Evolutionary conservation across 441 rosid species (phyloP), one percentile per base, ranked within the genome.

Genomic region (Kokia cookei): DNA sequence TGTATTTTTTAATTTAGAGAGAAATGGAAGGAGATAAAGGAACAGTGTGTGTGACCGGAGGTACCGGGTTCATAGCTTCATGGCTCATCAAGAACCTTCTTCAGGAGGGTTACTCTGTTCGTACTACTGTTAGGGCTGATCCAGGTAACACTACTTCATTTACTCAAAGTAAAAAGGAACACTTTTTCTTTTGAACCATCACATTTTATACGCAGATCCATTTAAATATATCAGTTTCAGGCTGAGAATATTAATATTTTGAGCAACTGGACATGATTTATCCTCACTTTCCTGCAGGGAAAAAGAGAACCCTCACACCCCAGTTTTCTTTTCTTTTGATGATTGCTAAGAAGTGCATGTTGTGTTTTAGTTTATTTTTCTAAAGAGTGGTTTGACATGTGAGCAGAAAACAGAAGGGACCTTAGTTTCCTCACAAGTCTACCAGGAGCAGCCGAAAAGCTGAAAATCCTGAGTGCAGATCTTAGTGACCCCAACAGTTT

Each of bases 361-460:
- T 48, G 53, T 13, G 53, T 61, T n/a, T 12, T 48, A 48, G 13
- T 48, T 48, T 4, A 48, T 15, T 48, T 48, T 48, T 14, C 35
- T 35, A 35, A 35, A 35, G 40, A 35, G 40, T 35, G 40, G 40
- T 35, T 5, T 58, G 62, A 24, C 14, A 37, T 57, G 22, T 66
- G 73, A 61, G 12, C 78, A 85, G 91, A 78, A 19, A 74, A 73
- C 65, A 75, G 65, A 37, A 85, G 79, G 55, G 86, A 82, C 67
- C 17, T 81, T 3, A 72, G 83, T 51, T 87, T 87, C 81, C 82
- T 84, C 51, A 81, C 78, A 17, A 72, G 27, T 64, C 81, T 85
- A 3, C 84, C 80, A 8, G 79, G 73, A 48, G 87, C 78, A 42
- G 64, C 74, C 0, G 51, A 79, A 8, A 79, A 70, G 8, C 86